Conservation (phyloP, 2,329 filamentous ascomycete genomes). For the Claviceps fusiformis region DNA sequence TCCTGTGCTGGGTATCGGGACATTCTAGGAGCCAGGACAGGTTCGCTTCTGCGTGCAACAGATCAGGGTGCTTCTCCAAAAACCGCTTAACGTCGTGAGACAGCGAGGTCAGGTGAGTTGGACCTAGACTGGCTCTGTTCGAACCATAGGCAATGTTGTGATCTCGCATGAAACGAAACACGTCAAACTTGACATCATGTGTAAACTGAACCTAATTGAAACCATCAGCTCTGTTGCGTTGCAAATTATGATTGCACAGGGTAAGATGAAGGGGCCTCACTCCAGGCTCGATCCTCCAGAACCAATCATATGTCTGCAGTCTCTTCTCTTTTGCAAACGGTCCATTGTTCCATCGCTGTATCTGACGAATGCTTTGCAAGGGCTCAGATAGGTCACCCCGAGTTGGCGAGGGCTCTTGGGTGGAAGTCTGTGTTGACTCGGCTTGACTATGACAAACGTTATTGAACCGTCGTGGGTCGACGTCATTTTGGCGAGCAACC, state of each 20-base stretch:
- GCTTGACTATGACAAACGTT: background rate
- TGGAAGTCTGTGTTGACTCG: background rate
- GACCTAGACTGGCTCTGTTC: constrained; percentile 35
- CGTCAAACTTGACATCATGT: constrained; percentile 62
- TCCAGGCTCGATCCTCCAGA: constrained; percentile 47
- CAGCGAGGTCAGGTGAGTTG: constrained; percentile 27
- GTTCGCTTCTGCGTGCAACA: constrained; percentile 34
- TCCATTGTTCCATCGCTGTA: constrained; percentile 73
- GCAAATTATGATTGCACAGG: background rate
- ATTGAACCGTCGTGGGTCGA: constrained; percentile 30
- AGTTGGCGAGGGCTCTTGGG: constrained; percentile 1
- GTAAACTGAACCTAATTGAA: constrained; percentile 35
- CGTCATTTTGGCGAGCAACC: constrained; percentile 61
- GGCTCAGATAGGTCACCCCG: constrained; percentile 38
- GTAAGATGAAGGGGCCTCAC: constrained; percentile 25
- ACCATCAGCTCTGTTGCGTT: background rate
- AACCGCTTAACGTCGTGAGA: constrained; percentile 33
- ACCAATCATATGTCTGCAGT: constrained; percentile 46
- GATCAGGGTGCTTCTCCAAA: constrained; percentile 27
- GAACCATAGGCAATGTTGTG: constrained; percentile 68
- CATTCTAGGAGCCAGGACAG: constrained; percentile 30
- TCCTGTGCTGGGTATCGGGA: background rate
- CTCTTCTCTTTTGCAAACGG: constrained; percentile 69
- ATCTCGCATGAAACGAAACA: constrained; percentile 77
- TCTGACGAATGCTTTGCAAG: constrained; percentile 54